A percentile compares a stretch with the other conserved stretches of the same genome.
Conservation (phyloP, 257 asterid species). For the Jacaranda mimosifolia region DNA sequence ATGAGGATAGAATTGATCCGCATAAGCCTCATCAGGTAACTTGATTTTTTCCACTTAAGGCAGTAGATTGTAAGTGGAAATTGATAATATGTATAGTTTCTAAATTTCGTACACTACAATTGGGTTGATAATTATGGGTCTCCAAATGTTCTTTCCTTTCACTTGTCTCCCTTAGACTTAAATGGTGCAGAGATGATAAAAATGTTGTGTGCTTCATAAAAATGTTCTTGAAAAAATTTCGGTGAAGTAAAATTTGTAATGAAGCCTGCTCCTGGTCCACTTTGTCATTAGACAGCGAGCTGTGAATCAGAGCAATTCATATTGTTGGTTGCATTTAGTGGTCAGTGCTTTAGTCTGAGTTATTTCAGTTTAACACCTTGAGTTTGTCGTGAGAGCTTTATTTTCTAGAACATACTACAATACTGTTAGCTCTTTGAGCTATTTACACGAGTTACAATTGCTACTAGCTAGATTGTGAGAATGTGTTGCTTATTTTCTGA, state of each 20-base stretch:
- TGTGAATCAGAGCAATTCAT: constrained; percentile 8
- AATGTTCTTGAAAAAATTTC: neutral
- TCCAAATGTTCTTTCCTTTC: neutral
- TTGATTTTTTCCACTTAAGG: constrained; percentile 23
- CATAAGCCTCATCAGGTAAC: constrained; percentile 85
- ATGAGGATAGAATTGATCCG: constrained; percentile 67
- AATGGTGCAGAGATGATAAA: constrained; percentile 26
- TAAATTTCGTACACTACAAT: neutral
- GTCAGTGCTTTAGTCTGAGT: neutral
- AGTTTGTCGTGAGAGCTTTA: constrained; percentile 12
- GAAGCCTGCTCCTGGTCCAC: constrained; percentile 5
- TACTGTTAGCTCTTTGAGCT: constrained; percentile 21
- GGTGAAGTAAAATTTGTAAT: neutral
- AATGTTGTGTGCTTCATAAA: constrained; percentile 8
- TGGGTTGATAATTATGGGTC: constrained; percentile 7
- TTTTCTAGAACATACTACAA: neutral
- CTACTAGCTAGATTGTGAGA: constrained; percentile 1
- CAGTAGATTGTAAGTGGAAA: constrained; percentile 14
- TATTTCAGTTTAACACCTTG: constrained; percentile 20
- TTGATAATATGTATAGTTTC: too few relatives aligned
- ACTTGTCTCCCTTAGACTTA: neutral
- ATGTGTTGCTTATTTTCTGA: constrained; percentile 26
- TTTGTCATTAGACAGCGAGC: neutral
- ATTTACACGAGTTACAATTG: constrained; percentile 2
- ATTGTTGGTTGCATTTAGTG: constrained; percentile 5